A percentile compares a stretch with the other conserved stretches of the same genome.
Conservation (phyloP, 306 rosid species). For the Medicago lupulina region DNA sequence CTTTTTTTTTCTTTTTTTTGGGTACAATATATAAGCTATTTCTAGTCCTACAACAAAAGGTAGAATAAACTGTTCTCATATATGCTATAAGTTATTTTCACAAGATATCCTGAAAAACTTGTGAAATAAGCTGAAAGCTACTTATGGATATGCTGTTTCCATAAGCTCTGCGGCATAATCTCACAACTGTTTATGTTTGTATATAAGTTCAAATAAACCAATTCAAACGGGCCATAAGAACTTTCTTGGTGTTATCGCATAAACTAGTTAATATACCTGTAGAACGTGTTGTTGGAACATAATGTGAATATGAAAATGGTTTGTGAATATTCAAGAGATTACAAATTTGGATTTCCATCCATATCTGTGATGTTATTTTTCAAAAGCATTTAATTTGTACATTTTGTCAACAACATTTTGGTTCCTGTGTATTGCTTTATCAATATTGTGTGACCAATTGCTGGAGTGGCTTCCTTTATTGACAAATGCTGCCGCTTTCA, state of each 20-base stretch:
- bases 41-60: background rate
- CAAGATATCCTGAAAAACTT: background rate
- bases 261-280: constrained; percentile 3
- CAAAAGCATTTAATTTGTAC: constrained; percentile 6
- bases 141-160: background rate
- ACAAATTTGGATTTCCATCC: constrained; percentile 20
- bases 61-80: background rate
- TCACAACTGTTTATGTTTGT: background rate
- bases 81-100: background rate
- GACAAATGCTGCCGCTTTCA: background rate
- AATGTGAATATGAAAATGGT: constrained; percentile 4
- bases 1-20: too few species aligned
- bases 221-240: background rate
- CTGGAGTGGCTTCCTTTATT: constrained; percentile 23
- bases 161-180: background rate
- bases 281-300: background rate
- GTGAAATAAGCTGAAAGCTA: background rate
- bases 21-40: background rate
- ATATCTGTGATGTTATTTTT: background rate
- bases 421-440: background rate
- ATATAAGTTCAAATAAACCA: background rate
- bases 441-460: background rate
- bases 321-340: constrained; percentile 32
- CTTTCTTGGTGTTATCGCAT: background rate
- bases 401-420: constrained; percentile 8